Evolutionary conservation across 2,329 filamentous ascomycete species (phyloP).

Genomic region (Fusarium neocosmosporiellum): DNA sequence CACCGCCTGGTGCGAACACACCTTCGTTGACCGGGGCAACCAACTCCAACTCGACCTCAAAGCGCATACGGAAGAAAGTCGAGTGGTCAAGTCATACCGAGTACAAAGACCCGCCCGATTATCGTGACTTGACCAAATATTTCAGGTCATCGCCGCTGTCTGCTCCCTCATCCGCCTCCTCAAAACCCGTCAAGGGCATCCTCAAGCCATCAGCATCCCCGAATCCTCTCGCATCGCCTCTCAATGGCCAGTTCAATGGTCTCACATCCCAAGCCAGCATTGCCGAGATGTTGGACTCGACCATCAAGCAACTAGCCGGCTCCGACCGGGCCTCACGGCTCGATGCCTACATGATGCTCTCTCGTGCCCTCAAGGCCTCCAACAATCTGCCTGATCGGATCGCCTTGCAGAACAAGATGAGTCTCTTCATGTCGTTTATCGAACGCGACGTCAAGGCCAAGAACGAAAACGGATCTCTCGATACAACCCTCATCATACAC

Average conservation of each 20-base stretch:
- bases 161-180: constrained; percentile 51
- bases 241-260: constrained; percentile 56
- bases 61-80: constrained; percentile 63
- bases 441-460: constrained; percentile 80
- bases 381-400: constrained; percentile 82
- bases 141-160: constrained; percentile 55
- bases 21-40: constrained; percentile 55
- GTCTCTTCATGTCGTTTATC: constrained; percentile 82
- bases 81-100: constrained; percentile 68
- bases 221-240: constrained; percentile 56
- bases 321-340: constrained; percentile 77
- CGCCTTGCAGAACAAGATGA: constrained; percentile 80
- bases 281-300: constrained; percentile 84
- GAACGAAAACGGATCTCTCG: constrained; percentile 64
- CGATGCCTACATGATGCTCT: constrained; percentile 88
- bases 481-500: constrained; percentile 79
- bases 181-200: constrained; percentile 73
- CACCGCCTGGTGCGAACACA: constrained; percentile 63
- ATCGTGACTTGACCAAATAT: constrained; percentile 51
- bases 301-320: constrained; percentile 82
- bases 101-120: constrained; percentile 65
- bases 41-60: constrained; percentile 56
- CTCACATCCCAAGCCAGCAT: constrained; percentile 64
- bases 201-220: constrained; percentile 75
- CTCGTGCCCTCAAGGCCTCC: constrained; percentile 80